Evolutionary conservation across 2,329 filamentous ascomycete genomes (phyloP).

Genomic region (Colletotrichum sp.): DNA sequence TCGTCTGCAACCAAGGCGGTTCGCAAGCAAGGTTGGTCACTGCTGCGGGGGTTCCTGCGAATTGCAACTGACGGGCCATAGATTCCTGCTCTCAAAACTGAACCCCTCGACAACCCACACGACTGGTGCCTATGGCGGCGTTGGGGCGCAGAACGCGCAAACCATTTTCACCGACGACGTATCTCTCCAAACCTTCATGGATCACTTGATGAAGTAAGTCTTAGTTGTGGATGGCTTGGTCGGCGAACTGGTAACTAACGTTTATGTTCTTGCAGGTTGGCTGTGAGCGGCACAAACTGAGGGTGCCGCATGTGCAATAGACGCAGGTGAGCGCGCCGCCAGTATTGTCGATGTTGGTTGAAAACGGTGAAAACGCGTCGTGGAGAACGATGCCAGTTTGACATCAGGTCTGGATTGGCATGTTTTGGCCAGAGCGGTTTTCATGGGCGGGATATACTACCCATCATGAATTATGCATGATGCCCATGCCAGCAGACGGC

Average conservation of each 20-base stretch:
- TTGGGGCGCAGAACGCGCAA: constrained; percentile 84
- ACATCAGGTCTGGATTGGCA: neutral
- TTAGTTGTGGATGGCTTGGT: neutral
- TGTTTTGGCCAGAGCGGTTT: neutral
- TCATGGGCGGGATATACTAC: neutral
- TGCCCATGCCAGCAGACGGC: neutral
- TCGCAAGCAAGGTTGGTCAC: constrained; percentile 70
- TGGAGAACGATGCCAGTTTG: neutral
- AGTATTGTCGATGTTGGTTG: neutral
- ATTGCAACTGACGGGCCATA: constrained; percentile 33
- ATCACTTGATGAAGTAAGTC: constrained; percentile 96
- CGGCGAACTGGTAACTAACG: constrained; percentile 5
- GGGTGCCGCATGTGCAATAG: neutral
- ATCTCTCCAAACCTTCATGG: constrained; percentile 98
- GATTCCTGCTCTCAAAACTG: constrained; percentile 95
- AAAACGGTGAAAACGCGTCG: neutral
- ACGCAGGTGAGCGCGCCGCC: neutral
- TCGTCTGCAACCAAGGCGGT: constrained; percentile 97
- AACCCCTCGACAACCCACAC: constrained; percentile 98
- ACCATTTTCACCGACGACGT: constrained; percentile 99
- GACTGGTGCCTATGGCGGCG: constrained; percentile 87
- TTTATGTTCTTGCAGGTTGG: constrained; percentile 46
- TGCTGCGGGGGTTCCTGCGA: neutral
- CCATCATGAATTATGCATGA: neutral
- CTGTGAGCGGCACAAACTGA: constrained; percentile 68